Base-by-base conservation (phyloP, 208 protist species). In the Vickermania ingenoplastis region DNA sequence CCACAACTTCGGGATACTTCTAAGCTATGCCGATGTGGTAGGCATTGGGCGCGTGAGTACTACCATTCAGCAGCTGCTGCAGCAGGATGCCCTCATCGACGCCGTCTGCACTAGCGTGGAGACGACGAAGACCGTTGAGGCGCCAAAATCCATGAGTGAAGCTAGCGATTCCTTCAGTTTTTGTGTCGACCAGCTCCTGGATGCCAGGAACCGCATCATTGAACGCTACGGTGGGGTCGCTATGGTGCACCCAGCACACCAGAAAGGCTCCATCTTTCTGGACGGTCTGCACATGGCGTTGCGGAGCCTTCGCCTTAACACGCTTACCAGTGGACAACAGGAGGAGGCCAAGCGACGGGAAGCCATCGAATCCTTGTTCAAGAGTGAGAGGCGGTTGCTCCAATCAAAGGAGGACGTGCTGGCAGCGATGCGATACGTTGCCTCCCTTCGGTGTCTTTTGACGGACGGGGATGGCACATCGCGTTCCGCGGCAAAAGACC, bases 121-220 rank as follows among this genome's bases (percentile, higher is more conserved):
- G 4, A 53, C 41, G 2, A 57, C 56, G 5, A 36, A 57, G 3
- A 53, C 65, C 2, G 61, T 68, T n/a, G 67, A 56, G 31, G 65
- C 61, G 53, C 83, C 83, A 13, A 3, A 24, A 2, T 74, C 64
- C 25, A 61, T 94, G n/a, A 62, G 56, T 14, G 80, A 83, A 45
- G 71, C 71, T 1, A 89, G 83, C 36, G 55, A 31, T 0, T 74
- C 73, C 31, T 94, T 94, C 51, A 51, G 65, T 7, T 94, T 85
- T 66, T 94, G 83, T 56, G 80, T 91, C 67, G 75, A 83, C 50
- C 74, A 81, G 61, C 67, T 94, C 13, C 71, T 89, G 31, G 41
- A 57, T 0, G 81, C 79, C 11, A 67, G 88, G 1, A 69, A 75
- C 17, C 28, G 29, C 4, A 78, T 73, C 5, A 41, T 60, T 17